A percentile compares a stretch with the other conserved stretches of the same genome.
phyloP scores from a whole-genome alignment of 371 early-diverging fungal genomes.

The Mucor piriformis region DNA sequence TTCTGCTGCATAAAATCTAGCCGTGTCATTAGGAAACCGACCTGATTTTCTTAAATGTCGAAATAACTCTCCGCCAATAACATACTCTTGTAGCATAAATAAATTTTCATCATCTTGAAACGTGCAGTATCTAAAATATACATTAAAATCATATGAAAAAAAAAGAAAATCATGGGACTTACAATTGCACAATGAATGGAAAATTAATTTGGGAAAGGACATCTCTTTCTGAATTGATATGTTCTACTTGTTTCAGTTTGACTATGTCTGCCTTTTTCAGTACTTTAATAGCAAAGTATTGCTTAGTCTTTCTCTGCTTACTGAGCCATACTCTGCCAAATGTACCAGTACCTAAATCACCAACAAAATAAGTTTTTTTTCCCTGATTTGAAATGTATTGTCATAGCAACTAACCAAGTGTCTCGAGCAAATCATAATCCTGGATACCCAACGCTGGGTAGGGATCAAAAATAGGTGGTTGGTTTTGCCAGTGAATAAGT shows the following conservation, averaged over 20 bases:
- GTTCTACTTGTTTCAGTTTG: constrained; percentile 94
- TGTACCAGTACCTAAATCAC: constrained; percentile 83
- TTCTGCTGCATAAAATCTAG: constrained; percentile 82
- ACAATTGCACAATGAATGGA: constrained; percentile 96
- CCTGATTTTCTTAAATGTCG: constrained; percentile 86
- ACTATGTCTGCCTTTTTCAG: constrained; percentile 92
- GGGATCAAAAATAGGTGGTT: constrained; percentile 38
- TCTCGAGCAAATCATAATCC: constrained; percentile 69
- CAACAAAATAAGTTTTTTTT: constrained; percentile 8
- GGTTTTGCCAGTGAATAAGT: constrained; percentile 38
- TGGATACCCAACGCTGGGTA: constrained; percentile 27
- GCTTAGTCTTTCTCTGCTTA: constrained; percentile 56
- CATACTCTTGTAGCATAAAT: constrained; percentile 97
- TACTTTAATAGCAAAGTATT: constrained; percentile 93
- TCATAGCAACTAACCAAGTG: constrained; percentile 53
- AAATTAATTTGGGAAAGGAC: constrained; percentile 86
- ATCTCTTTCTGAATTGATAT: constrained; percentile 94
- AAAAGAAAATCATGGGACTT: constrained; percentile 48
- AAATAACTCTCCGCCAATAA: constrained; percentile 96
- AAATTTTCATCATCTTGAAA: constrained; percentile 91
- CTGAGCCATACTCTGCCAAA: constrained; percentile 94
- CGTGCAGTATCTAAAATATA: constrained; percentile 65
- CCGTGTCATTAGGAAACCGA: constrained; percentile 88
- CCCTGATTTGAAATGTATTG: neutral
- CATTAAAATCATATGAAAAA: neutral